Base-by-base conservation (phyloP, 2,329 filamentous ascomycete genomes). In the Drechslerella coelobrocha region DNA sequence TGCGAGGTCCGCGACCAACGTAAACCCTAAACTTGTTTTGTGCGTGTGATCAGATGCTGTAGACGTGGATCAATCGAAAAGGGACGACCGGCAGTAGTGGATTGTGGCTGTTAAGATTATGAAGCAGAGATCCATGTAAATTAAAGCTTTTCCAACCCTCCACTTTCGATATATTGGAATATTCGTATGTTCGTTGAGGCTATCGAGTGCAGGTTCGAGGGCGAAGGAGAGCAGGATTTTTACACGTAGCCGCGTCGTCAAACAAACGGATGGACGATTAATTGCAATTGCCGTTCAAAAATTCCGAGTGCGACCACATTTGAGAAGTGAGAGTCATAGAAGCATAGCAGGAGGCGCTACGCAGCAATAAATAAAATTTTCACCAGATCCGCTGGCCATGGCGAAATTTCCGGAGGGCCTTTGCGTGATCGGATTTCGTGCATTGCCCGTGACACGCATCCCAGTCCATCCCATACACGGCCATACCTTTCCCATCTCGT, bases 301-400 rank as follows among this genome's bases (percentile, higher is more conserved):
- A n/a, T n/a, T 31, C 29, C 29, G 29, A 12, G 29, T 31, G 29
- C 29, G 29, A 31, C 29, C 29, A 12, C 6, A 6, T 31, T 12
- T 31, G 29, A 31, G 12, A 31, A 6, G 29, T 31, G 12, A 31
- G 6, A 31, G 29, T 31, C 29, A 31, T 6, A 6, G 6, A 12
- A 12, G 29, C 6, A 31, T 31, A 5, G 9, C 7, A 41, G 37
- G n/a, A 17, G 7, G 7, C n/a, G n/a, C 6, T 34, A 34, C 29
- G 29, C 29, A 41, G n/a, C 29, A 41, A 41, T 41, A 14, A 14
- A 6, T 14, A n/a, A n/a, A n/a, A n/a, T n/a, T n/a, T n/a, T n/a
- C n/a, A n/a, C 84, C 83, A 77, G 84, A 84, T 75, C 84, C 84
- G 78, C 84, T 84, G 78, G 83, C 81, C 73, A 76, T 76, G 72